Conservation (phyloP, 192 early-diverging fungal species). For the Linnemannia zychae region DNA sequence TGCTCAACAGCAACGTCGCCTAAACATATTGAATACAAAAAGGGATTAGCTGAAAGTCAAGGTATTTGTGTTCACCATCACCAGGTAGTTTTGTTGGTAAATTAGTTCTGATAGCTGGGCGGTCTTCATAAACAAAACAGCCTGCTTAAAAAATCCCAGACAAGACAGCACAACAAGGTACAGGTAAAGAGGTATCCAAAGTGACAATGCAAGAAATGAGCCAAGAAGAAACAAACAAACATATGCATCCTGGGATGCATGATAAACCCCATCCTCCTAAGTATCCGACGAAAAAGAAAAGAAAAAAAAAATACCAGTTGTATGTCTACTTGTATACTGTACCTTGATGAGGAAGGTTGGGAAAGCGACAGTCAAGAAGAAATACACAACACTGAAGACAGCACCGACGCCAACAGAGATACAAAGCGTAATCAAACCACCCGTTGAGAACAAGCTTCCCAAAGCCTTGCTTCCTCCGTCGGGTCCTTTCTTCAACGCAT, state of each 20-base stretch:
- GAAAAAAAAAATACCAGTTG: too few relatives aligned
- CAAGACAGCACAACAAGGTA: neutral
- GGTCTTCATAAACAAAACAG: neutral
- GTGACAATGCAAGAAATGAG: neutral
- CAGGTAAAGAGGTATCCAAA: neutral
- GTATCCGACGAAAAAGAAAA: too few relatives aligned
- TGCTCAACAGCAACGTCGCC: constrained; percentile 68
- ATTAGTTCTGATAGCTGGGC: neutral
- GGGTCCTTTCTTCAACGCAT: constrained; percentile 17
- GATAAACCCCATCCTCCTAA: neutral
- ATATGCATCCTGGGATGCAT: neutral
- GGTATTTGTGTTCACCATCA: neutral
- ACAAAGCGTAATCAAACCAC: constrained; percentile 64
- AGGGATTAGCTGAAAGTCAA: neutral
- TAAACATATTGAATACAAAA: neutral
- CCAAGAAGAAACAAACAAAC: neutral
- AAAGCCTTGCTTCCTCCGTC: neutral
- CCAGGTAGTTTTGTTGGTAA: neutral
- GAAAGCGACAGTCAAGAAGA: constrained; percentile 66
- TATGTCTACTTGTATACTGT: neutral
- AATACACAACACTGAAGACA: constrained; percentile 69
- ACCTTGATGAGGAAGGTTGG: constrained; percentile 46
- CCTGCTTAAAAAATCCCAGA: neutral
- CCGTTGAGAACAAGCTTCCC: constrained; percentile 23
- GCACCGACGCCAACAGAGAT: constrained; percentile 67